phyloP scores from a whole-genome alignment of 345 rosid species.

The Pistacia atlantica region DNA sequence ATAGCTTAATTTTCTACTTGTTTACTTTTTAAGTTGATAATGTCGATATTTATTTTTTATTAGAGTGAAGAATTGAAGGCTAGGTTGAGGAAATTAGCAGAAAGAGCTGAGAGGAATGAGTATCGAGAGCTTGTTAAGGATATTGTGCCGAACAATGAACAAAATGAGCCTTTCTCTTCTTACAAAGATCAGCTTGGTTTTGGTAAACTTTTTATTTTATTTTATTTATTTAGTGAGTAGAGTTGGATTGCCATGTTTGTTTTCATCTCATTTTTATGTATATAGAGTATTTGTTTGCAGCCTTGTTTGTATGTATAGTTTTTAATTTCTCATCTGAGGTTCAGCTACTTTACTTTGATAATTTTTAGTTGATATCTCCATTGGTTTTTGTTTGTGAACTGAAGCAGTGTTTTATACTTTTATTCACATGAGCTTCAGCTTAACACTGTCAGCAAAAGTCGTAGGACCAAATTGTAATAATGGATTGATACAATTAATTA shows the following conservation, averaged over 20 bases:
- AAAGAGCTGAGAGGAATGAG: constrained; percentile 76
- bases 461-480: too few species aligned
- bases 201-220: constrained; percentile 40
- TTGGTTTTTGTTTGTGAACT: too few species aligned
- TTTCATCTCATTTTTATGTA: not conserved
- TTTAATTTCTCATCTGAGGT: too few species aligned
- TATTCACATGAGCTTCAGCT: too few species aligned
- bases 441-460: too few species aligned
- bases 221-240: not conserved
- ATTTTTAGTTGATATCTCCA: too few species aligned
- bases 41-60: not conserved
- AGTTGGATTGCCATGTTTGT: not conserved
- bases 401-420: too few species aligned
- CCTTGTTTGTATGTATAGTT: too few species aligned
- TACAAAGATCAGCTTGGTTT: constrained; percentile 98
- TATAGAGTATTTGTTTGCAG: too few species aligned
- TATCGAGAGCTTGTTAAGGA: constrained; percentile 89
- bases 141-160: constrained; percentile 60
- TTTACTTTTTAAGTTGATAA: not conserved
- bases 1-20: too few species aligned
- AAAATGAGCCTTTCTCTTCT: constrained; percentile 83
- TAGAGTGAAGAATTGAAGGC: constrained; percentile 79
- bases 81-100: constrained; percentile 70
- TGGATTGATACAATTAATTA: too few species aligned
- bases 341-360: too few species aligned